Evolutionary conservation across 352 stramenopile species (phyloP).

Genomic region (Phytophthora sp.): DNA sequence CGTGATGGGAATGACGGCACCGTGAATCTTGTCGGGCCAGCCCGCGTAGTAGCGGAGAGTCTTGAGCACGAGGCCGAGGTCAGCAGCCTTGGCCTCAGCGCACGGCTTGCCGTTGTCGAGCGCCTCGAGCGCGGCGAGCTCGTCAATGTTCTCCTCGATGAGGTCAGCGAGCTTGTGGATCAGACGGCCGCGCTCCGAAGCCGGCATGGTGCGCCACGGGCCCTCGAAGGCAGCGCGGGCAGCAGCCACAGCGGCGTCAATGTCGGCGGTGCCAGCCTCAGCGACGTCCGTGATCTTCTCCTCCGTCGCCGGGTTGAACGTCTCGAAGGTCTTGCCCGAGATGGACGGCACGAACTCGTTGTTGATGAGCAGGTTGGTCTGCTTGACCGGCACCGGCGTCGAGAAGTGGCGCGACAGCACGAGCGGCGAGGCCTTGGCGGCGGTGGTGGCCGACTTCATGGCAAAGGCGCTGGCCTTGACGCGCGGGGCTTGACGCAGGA

Average conservation of each 20-base stretch:
- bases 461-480: slow-evolving; percentile 17
- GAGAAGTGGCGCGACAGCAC: slow-evolving; percentile 47
- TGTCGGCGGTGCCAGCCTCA: slow-evolving; percentile 62
- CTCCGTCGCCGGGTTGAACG: slow-evolving; percentile 84
- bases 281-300: slow-evolving; percentile 77
- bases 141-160: slow-evolving; percentile 64
- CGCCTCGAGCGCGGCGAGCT: slow-evolving; percentile 89
- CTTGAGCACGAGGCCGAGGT: slow-evolving; percentile 79
- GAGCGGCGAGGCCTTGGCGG: slow-evolving; percentile 19
- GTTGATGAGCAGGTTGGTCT: slow-evolving; percentile 89
- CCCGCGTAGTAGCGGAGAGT: slow-evolving; percentile 95
- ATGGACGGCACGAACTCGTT: slow-evolving; percentile 79
- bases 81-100: slow-evolving; percentile 84
- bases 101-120: slow-evolving; percentile 96
- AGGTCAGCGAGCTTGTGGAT: slow-evolving; percentile 60
- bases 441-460: slow-evolving; percentile 18
- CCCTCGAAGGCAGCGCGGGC: slow-evolving; percentile 72
- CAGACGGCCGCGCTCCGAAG: slow-evolving; percentile 45
- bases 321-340: slow-evolving; percentile 77
- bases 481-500: slow-evolving; percentile 51
- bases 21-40: slow-evolving; percentile 88
- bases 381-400: slow-evolving; percentile 44
- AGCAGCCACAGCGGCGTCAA: slow-evolving; percentile 76
- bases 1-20: slow-evolving; percentile 70
- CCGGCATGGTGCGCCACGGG: slow-evolving; percentile 63